Conservation (phyloP, 208 protist genomes). For the Balamuthia mandrillaris region DNA sequence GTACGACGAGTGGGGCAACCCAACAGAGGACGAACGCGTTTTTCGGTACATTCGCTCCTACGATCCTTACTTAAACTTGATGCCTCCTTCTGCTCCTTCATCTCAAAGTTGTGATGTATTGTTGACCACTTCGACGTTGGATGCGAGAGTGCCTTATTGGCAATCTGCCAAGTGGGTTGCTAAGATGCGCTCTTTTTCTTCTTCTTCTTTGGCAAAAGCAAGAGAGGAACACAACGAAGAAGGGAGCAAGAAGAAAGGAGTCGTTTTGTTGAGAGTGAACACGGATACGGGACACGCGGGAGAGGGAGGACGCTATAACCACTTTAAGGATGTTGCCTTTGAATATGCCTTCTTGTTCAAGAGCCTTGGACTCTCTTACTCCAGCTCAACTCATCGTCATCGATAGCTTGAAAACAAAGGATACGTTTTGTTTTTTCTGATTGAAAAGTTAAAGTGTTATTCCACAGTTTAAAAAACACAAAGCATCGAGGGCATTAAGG, state of each 20-base stretch:
- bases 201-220: too few species aligned
- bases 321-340: conserved; percentile 9
- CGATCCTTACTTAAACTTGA: conserved; percentile 45
- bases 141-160: conserved; percentile 40
- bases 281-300: neutral
- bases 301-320: neutral
- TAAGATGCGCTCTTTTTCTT: conserved; percentile 19
- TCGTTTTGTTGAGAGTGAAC: neutral
- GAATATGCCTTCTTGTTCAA: conserved; percentile 8
- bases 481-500: too few species aligned
- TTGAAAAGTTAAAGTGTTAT: too few species aligned
- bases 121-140: neutral
- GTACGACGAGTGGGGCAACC: conserved; percentile 54
- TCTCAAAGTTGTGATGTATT: neutral
- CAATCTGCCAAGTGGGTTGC: conserved; percentile 38
- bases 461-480: too few species aligned
- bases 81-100: neutral
- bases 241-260: neutral
- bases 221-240: neutral
- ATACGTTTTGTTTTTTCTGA: too few species aligned
- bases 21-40: neutral
- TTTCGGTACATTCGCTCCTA: conserved; percentile 30
- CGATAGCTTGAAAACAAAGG: too few species aligned
- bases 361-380: too few species aligned
- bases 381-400: too few species aligned